phyloP scores from a whole-genome alignment of 2,329 filamentous ascomycete genomes.

The Knufia fluminis region DNA sequence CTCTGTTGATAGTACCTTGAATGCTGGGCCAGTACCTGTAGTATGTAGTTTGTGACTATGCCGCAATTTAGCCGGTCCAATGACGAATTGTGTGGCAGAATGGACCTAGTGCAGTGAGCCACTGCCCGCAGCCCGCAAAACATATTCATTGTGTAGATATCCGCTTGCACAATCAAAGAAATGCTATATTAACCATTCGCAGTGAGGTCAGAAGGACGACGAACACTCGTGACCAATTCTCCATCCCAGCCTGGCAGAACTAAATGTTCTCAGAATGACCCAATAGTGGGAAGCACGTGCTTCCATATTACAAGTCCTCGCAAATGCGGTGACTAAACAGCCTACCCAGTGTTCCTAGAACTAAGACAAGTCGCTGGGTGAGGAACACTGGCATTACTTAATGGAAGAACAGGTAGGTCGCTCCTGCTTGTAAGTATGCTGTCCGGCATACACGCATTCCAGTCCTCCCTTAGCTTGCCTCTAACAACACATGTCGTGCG shows the following conservation, averaged over 20 bases:
- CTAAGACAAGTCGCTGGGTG: constrained; percentile 15
- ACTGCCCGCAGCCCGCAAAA: background rate
- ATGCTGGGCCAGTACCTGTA: too few species aligned
- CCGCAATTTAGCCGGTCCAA: background rate
- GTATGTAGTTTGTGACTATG: too few species aligned
- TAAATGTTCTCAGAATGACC: too few species aligned
- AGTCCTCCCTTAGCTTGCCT: constrained; percentile 18
- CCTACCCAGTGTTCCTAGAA: constrained; percentile 21
- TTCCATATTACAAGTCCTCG: constrained; percentile 16
- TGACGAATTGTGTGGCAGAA: background rate
- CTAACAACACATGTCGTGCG: constrained; percentile 43
- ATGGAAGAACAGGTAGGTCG: constrained; percentile 23
- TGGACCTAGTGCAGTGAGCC: background rate
- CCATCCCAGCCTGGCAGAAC: too few species aligned
- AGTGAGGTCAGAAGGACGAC: too few species aligned
- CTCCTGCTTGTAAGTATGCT: background rate
- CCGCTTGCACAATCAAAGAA: background rate
- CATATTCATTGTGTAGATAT: background rate
- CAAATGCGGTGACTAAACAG: constrained; percentile 23
- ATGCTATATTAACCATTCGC: too few species aligned
- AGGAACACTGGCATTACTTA: constrained; percentile 24
- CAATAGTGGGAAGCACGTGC: constrained; percentile 21
- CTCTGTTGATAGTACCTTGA: too few species aligned
- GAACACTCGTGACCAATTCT: too few species aligned
- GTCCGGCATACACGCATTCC: background rate